Conservation (phyloP, 2,329 filamentous ascomycete genomes). For the Diaporthe destruens region DNA sequence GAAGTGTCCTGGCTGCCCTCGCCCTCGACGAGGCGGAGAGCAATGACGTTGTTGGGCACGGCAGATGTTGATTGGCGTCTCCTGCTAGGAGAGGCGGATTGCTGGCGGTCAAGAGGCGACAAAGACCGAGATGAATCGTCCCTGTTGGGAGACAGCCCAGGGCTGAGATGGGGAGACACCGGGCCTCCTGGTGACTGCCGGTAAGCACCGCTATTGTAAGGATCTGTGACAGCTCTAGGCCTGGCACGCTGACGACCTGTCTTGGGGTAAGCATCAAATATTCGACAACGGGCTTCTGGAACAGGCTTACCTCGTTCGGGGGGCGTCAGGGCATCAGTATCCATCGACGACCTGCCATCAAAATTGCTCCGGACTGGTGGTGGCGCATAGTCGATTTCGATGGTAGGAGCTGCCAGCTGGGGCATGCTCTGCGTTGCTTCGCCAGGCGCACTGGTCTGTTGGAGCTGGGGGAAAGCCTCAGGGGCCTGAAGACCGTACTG, state of each 20-base stretch:
- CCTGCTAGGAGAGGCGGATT: constrained; percentile 59
- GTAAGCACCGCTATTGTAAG: constrained; percentile 64
- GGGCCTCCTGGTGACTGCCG: constrained; percentile 55
- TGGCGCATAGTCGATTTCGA: constrained; percentile 93
- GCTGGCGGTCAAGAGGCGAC: constrained; percentile 69
- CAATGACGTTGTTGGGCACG: constrained; percentile 76
- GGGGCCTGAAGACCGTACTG: constrained; percentile 57
- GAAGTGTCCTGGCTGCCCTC: constrained; percentile 75
- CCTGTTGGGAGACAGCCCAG: constrained; percentile 56
- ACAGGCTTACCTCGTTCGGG: constrained; percentile 73
- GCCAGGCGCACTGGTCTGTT: constrained; percentile 56
- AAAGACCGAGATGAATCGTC: constrained; percentile 67
- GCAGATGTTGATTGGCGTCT: constrained; percentile 74
- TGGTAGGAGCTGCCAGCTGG: constrained; percentile 84
- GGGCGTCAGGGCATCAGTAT: constrained; percentile 85
- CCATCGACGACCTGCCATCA: constrained; percentile 74
- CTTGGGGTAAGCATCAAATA: constrained; percentile 1
- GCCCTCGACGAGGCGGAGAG: constrained; percentile 91
- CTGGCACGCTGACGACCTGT: constrained; percentile 63
- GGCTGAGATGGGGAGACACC: constrained; percentile 65
- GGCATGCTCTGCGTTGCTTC: constrained; percentile 66
- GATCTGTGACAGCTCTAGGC: constrained; percentile 70
- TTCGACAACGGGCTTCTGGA: background rate
- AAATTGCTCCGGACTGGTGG: constrained; percentile 75
- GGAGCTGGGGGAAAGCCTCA: constrained; percentile 67